phyloP scores from a whole-genome alignment of 176 grass and related monocot species.

The Cenchrus americanus region DNA sequence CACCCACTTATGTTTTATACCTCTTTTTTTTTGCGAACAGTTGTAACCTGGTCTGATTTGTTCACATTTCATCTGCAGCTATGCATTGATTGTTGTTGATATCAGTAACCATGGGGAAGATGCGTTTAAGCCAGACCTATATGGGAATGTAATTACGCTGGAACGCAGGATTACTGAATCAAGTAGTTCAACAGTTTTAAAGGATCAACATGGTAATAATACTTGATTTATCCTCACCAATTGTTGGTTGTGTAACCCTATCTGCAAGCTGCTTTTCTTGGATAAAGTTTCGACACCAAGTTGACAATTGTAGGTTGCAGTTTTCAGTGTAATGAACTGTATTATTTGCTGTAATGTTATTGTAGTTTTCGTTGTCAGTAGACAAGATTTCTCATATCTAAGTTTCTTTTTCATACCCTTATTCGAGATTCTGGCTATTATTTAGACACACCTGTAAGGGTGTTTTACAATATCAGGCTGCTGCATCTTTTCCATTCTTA shows the following conservation, averaged over 20 bases:
- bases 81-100: conserved; percentile 71
- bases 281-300: neutral
- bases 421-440: neutral
- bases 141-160: conserved; percentile 68
- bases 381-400: neutral
- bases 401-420: conserved; percentile 21
- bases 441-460: neutral
- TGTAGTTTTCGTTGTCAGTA: neutral
- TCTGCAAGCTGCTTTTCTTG: neutral
- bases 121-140: conserved; percentile 81
- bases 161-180: conserved; percentile 88
- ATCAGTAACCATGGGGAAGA: conserved; percentile 91
- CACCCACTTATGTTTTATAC: conserved; percentile 2
- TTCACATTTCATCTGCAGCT: conserved; percentile 55
- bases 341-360: neutral
- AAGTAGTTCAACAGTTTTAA: conserved; percentile 65
- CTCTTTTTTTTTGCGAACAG: conserved; percentile 9
- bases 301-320: neutral
- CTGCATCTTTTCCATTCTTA: neutral
- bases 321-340: conserved; percentile 15
- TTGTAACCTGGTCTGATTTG: conserved; percentile 31
- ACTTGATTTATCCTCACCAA: conserved; percentile 23
- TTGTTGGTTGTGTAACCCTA: neutral
- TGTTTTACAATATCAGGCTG: neutral
- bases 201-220: conserved; percentile 74